Base-by-base conservation (phyloP, 2,329 filamentous ascomycete genomes). In the Penicillium glabrum region DNA sequence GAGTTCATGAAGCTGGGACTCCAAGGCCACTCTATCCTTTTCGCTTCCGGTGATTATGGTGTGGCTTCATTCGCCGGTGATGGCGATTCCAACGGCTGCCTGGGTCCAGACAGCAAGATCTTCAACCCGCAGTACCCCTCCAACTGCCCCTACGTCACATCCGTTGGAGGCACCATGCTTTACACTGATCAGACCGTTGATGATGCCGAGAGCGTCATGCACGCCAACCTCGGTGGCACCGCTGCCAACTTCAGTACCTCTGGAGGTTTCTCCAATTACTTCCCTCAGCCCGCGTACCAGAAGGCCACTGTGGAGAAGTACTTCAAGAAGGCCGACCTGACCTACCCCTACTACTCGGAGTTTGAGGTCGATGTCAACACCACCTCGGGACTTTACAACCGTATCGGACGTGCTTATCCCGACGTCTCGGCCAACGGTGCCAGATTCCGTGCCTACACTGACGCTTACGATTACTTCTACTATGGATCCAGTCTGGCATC, bases 1-100 rank as follows among this genome's bases (percentile, higher is more conserved):
- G 75, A 78, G 41, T 80, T 82, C 62, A 72, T 84, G 64, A 84
- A 85, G 67, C 77, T 85, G 0, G 80, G 76, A 5, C 60, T 72
- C 3, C 68, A 70, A 49, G 70, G 70, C 11, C 63, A 68, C 50
- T 69, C 70, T 1, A 67, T 72, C 39, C 60, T 72, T 21, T 65
- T 71, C 19, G 66, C 69, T 1, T 70, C 68, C 2, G 70, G 70
- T 19, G 69, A 72, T 50, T 66, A 68, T 31, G 70, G 70, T 5
- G 70, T 72, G 1, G 67, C 61, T 46, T 73, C 73, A 1, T 75
- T 75, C 61, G 65, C 72, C 16, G 73, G 71, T 1, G 76, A 77
- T 16, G 68, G 74, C 31, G 62, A 46, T 24, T 35, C 72, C 4
- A 71, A 72, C 7, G 76, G 77, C 5, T 76, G 75, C 33, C 62